Base-by-base conservation (phyloP, 2,329 filamentous ascomycete genomes). In the Blastomyces gilchristii region DNA sequence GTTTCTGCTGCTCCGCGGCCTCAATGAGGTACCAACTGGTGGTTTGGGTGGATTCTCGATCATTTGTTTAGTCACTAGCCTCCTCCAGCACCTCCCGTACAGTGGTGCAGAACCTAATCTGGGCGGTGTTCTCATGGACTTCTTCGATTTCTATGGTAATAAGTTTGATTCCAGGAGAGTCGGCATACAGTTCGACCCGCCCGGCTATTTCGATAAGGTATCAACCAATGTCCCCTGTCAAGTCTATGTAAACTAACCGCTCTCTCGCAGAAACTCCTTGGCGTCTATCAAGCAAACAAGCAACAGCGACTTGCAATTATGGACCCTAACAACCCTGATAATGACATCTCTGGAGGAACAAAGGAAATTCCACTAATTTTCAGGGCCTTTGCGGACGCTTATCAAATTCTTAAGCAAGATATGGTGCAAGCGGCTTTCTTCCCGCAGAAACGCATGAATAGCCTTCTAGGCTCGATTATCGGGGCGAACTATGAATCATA, bases 1-100 rank as follows among this genome's bases (percentile, higher is more conserved):
- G 68, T 92, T 95, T 64, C 79, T 99, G 34, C 81, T 89, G 47
- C 95, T 99, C 85, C 86, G 91, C 65, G 90, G 87, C 0, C 80
- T 97, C 61, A 97, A 97, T 69, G 94, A 99, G 74, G 92, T 96
- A 3, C 88, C 90, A 50, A 90, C 86, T 65, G 94, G 94, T 63
- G 94, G 94, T 2, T 85, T 99, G 61, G 94, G 94, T 62, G 94
- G 94, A 2, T 97, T 97, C 72, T 90, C 91, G 0, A 88, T 96
- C 67, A 97, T 93, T 63, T 99, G 94, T 78, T 81, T 99, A 66
- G 90, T 97, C 6, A 90, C 94, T 64, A 94, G 89, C 78, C 86
- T 96, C 75, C 78, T 97, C 57, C 89, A 96, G 72, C 81, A 90
- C 67, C 85, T 91, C 79, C 90, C 91, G 11, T 82, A 87, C 65